Base-by-base conservation (phyloP, 2,329 filamentous ascomycete genomes). In the Dactylellina sp. region DNA sequence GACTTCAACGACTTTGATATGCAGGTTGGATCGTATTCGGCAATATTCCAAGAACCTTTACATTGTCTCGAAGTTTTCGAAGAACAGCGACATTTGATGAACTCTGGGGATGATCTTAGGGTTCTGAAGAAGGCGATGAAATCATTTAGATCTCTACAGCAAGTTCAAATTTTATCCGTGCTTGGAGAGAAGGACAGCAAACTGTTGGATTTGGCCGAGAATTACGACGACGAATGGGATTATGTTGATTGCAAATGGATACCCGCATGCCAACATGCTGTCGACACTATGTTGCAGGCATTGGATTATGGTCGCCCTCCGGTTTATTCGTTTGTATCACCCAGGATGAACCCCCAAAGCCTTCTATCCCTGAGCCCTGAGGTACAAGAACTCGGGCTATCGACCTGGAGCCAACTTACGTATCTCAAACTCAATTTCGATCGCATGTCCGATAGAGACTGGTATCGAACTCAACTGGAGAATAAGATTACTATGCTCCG, bases 351-450 rank as follows among this genome's bases (percentile, higher is more conserved):
- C 76, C 86, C 87, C 22, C 77, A 77, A 63, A 78, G 76, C 50
- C 63, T 78, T 44, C 61, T 77, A 53, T 66, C 60, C 46, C 65
- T 76, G 28, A 65, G 60, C 39, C 74, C 74, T n/a, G 75, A 70
- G 56, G 70, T 71, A 52, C 71, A 72, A 0, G 84, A 86, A 75
- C 86, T 86, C 72, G 86, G 86, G 2, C 79, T 86, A 7, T 82
- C 82, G 1, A 80, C 89, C 39, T 87, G 85, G 3, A 82, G 83
- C 71, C 83, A 86, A n/a, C 80, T 90, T 44, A 87, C 85, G 11
- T 87, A 86, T 77, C 81, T 90, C 16, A 87, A 89, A 76, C 80
- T 90, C 22, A 87, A 88, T 76, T 89, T 89, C 76, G 86, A 87
- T 75, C 86, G 88, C 52, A 83, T 83, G 22, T 81, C 81, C 2